Evolutionary conservation across 225 moss, liverwort and hornwort species (phyloP), one percentile per base, ranked within the genome.

Genomic region (Pseudisothecium myosuroides): DNA sequence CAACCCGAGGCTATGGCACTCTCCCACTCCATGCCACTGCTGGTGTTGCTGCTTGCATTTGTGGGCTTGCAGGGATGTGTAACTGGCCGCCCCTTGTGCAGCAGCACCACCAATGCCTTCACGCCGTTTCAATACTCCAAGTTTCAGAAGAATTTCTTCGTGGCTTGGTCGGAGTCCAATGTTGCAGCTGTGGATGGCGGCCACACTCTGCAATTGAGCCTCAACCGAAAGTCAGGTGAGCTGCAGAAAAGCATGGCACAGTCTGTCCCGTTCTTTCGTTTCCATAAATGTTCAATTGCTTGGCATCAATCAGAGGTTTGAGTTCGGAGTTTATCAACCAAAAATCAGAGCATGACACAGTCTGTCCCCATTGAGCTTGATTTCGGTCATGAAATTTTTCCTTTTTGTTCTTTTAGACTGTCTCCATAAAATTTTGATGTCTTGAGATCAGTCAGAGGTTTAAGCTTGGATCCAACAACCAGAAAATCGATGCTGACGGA

Each of bases 171-270:
- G 75, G 92, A 94, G 83, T 91, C 94, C 79, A 94, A 94, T 80
- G 94, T 94, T 31, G 91, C 91, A 61, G 94, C 94, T 63, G 94
- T 94, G 83, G 94, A 94, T 89, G 91, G 91, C 22, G 94, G 94
- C 7, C 92, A 91, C 87, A 94, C 94, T 52, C 94, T 94, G 81
- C 92, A 93, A 80, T 86, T 94, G 63, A 94, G 91, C 41, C 92
- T 94, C 52, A 80, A 91, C 27, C 86, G 77, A 58, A 88, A 74
- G 64, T 94, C 94, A 77, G 94, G 94, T 94, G 88, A 82, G 87
- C 27, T 62, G 66, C 83, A 52, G 54, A 37, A 54, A 54, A 83
- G 18, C 50, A 54, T 17, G 47, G 62, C 47, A 24, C 27, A 45
- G 43, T 22, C 82, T 56, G 32, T 62, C 64, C 32, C 8, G 43